A percentile compares a stretch with the other conserved stretches of the same genome.
These are phyloP conservation scores for Oryza meridionalis DNA, from an alignment of 176 grass and related monocot species.

Conservation along the genomic window DNA sequence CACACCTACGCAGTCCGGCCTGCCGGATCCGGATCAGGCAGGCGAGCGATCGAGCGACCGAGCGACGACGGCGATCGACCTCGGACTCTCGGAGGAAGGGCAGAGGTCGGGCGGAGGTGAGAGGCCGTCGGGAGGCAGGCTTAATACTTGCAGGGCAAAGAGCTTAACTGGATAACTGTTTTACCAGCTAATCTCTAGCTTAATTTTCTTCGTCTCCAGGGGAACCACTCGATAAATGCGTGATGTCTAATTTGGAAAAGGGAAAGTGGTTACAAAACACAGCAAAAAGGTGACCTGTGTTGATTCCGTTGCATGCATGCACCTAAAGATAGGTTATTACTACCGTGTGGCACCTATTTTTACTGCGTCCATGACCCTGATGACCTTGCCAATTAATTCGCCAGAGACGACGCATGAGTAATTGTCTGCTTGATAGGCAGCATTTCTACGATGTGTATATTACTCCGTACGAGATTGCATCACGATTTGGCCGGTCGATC, in stretches of 20 bases:
- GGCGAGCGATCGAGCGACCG: background rate
- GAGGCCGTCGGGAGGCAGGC: background rate
- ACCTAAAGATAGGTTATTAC: constrained; percentile 37
- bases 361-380: background rate
- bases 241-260: constrained; percentile 40
- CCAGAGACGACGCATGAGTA: background rate
- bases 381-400: background rate
- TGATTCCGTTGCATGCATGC: background rate
- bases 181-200: constrained; percentile 36
- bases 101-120: constrained; percentile 8
- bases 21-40: constrained; percentile 13
- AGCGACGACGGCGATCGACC: background rate
- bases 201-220: constrained; percentile 22
- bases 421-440: background rate
- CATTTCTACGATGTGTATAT: no score
- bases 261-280: background rate
- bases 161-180: constrained; percentile 31
- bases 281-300: background rate
- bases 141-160: constrained; percentile 29
- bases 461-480: background rate
- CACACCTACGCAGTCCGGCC: constrained; percentile 17
- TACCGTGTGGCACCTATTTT: background rate
- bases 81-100: constrained; percentile 11
- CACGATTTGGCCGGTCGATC: background rate
- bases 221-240: constrained; percentile 10